These are phyloP conservation scores for Nepenthes mirabilis DNA, from an alignment of 148 eudicot genomes.

Conservation along the genomic window DNA sequence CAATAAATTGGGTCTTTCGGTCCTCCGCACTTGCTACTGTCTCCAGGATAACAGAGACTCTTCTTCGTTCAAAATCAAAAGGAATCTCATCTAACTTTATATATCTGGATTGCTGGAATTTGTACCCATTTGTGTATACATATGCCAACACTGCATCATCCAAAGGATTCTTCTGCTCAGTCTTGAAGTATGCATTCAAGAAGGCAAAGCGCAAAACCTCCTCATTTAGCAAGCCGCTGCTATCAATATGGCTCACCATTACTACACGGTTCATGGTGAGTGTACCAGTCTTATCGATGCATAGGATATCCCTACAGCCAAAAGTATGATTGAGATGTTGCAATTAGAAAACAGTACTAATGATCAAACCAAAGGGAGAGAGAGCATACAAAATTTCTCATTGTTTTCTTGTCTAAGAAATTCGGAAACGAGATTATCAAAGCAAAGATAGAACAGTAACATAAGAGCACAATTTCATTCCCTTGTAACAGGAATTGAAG, in stretches of 20 bases:
- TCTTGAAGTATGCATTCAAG: conserved; percentile 34
- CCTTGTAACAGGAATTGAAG: no score
- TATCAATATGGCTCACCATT: conserved; percentile 26
- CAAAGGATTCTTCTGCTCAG: conserved; percentile 35
- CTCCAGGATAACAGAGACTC: conserved; percentile 26
- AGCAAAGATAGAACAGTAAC: no score
- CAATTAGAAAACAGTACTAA: no score
- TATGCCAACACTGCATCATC: conserved; percentile 35
- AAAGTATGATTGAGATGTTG: background rate
- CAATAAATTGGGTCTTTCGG: conserved; percentile 4
- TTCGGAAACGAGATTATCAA: no score
- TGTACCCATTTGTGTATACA: conserved; percentile 33
- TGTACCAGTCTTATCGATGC: conserved; percentile 49
- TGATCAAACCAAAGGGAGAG: no score
- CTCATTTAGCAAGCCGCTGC: conserved; percentile 23
- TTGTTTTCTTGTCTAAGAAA: no score
- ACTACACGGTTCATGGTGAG: conserved; percentile 35
- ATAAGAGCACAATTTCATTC: no score
- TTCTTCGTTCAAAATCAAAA: conserved; percentile 35
- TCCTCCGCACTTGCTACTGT: conserved; percentile 10
- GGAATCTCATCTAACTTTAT: conserved; percentile 33
- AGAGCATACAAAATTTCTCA: no score
- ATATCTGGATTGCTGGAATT: conserved; percentile 30
- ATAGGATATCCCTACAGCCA: conserved; percentile 31
- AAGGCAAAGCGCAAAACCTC: conserved; percentile 32